These are phyloP conservation scores for Claviceps humidiphila DNA, from an alignment of 2,329 filamentous ascomycete species.

Conservation along the genomic window DNA sequence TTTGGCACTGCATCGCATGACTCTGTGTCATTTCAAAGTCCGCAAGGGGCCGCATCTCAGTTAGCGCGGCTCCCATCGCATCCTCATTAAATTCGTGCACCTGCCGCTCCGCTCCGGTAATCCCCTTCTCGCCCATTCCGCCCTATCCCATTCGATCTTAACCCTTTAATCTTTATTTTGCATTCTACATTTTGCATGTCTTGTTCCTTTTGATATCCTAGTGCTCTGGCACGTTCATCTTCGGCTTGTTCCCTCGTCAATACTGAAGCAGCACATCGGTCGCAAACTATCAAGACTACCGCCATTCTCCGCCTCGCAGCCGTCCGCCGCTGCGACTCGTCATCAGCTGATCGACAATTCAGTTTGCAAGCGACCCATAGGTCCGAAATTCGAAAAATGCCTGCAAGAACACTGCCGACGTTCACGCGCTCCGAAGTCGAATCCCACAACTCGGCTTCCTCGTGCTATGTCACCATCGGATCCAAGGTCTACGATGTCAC, in stretches of 20 bases:
- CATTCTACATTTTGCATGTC: background rate
- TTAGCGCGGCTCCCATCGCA: background rate
- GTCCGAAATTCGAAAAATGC: constrained; percentile 40
- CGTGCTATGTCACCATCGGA: constrained; percentile 87
- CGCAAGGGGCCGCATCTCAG: constrained; percentile 1
- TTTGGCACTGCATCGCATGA: background rate
- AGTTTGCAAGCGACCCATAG: background rate
- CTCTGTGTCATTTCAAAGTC: background rate
- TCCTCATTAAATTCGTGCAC: constrained; percentile 4
- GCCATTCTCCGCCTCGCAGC: background rate
- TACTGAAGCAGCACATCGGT: background rate
- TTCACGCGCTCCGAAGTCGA: constrained; percentile 71
- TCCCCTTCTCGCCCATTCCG: background rate
- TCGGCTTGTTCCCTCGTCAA: background rate
- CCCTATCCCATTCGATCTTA: background rate
- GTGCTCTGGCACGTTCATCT: background rate
- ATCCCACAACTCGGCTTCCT: constrained; percentile 64
- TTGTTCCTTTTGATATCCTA: background rate
- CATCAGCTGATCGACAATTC: background rate
- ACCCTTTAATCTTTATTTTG: background rate
- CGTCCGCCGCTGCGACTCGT: background rate
- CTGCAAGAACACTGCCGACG: constrained; percentile 67
- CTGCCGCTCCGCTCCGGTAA: background rate
- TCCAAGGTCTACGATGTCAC: constrained; percentile 92
- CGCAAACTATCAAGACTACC: background rate